Percentiles rank a stretch among this genome's conserved stretches.
phyloP scores from a whole-genome alignment of 306 rosid genomes.

The Cucurbita moschata region DNA sequence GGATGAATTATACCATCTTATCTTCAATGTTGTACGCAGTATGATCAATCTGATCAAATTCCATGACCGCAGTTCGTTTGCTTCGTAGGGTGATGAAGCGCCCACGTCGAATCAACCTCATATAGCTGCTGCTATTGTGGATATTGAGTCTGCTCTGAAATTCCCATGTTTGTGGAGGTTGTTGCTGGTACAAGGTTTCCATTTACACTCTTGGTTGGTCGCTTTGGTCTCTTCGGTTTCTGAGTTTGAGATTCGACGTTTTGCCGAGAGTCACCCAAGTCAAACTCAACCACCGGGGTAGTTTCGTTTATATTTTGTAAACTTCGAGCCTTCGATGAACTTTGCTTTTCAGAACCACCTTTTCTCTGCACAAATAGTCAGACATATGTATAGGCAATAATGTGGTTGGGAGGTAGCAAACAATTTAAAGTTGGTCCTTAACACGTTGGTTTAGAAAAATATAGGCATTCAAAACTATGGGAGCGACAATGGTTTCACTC shows the following conservation, averaged over 20 bases:
- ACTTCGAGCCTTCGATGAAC: constrained; percentile 28
- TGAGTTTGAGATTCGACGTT: constrained; percentile 26
- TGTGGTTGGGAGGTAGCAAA: background rate
- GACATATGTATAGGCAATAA: background rate
- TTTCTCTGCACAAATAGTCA: constrained; percentile 45
- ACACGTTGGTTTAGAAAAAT: background rate
- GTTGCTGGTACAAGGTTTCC: constrained; percentile 45
- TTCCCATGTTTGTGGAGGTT: constrained; percentile 11
- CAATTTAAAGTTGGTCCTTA: background rate
- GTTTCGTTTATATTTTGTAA: constrained; percentile 28
- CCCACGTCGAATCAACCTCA: background rate
- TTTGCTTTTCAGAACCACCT: constrained; percentile 29
- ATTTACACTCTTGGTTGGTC: constrained; percentile 51
- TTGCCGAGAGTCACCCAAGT: constrained; percentile 28
- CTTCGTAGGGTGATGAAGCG: background rate
- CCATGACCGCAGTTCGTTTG: background rate
- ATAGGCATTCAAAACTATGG: background rate
- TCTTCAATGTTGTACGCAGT: background rate
- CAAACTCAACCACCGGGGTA: constrained; percentile 17
- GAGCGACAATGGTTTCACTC: background rate
- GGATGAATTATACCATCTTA: background rate
- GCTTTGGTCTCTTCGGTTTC: constrained; percentile 59
- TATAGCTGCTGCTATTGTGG: background rate
- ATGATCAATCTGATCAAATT: background rate
- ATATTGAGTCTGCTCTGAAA: constrained; percentile 28